Base-by-base conservation (phyloP, 2,329 filamentous ascomycete genomes). In the Diaporthe sp. region DNA sequence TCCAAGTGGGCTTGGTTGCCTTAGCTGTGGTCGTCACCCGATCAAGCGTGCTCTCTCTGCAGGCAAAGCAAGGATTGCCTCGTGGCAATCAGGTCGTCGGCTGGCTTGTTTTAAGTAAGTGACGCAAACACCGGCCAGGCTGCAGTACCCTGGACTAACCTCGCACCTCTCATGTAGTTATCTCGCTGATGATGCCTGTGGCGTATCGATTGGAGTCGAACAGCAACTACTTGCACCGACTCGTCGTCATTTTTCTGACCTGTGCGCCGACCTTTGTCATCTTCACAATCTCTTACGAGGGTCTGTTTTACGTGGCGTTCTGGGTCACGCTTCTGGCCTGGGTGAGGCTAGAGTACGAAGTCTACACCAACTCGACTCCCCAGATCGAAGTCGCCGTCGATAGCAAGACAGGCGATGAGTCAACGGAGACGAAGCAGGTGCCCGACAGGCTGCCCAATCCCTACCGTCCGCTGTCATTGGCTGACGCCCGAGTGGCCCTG, bases 201-300 rank as follows among this genome's bases (percentile, higher is more conserved):
- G 87, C 94, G n/a, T 94, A 98, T 83, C 91, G 93, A 31, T 81
- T 97, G 2, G 92, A 94, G 78, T 93, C 95, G 1, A 97, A 95
- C 82, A 93, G 89, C 79, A 93, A 98, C 85, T 98, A 98, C 83
- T 90, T 98, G 79, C 96, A 98, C 83, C 93, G 96, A 34, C 88
- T 99, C 5, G 89, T 96, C 78, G 91, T 98, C 79, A 92, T 98
- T 72, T 99, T 98, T 86, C 88, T 99, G 67, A 94, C 96, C 7
- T 98, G 97, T 82, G 94, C 96, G 0, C 97, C 97, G 0, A 94
- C 94, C 1, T 99, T 98, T 84, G 94, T 99, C 81, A 96, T 99
- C 80, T 91, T 99, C 69, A 98, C 96, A 10, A 98, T 98, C 79
- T 98, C 96, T 0, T 99, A 98, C 85, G 97, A 99, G 84, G 96